Evolutionary conservation across 768 basidiomycete genomes (phyloP), one percentile per base, ranked within the genome.

Genomic region (Termitomyces sp.): DNA sequence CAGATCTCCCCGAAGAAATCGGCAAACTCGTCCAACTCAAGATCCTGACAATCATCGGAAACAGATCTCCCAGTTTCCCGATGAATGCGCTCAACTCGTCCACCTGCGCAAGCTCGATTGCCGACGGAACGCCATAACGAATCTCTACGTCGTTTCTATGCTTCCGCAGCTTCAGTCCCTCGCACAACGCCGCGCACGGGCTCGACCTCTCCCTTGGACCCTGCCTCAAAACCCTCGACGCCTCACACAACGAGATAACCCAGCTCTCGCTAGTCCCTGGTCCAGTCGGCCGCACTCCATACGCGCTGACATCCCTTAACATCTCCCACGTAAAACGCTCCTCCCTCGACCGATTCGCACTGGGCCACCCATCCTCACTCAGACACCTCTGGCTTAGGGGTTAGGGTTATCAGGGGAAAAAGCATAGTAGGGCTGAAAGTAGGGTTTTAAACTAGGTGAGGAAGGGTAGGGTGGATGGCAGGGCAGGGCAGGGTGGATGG

Each of bases 181-280:
- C 3, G 76, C 81, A 95, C 72, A 98, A 98, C 69, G 74, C 80
- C 23, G 79, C 95, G 4, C 88, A 90, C 61, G 86, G 87, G 1
- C 80, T 98, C 40, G 91, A 94, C 65, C 77, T 97, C 30, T 83
- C 85, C 12, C 73, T 92, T 32, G 90, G 92, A 1, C 81, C 89
- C 0, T 76, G 76, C 50, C 72, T 94, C 55, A 79, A 78, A 38
- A 78, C 76, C 20, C 77, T 98, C 36, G 86, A 91, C 65, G 87
- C 88, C 0, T 89, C 91, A 1, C 82, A 91, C 71, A 99, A 98
- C 71, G 92, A 96, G 64, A 90, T 95, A 63, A 95, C 91, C 0
- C 84, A 87, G 50, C 79, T 94, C 61, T 84, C 80, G 48, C 79
- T 89, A 41, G 77, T 78, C 26, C 83, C 78, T 33, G 81, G 78